Base-by-base conservation (phyloP, 805 yeast genomes). In the Brettanomyces nanus region DNA sequence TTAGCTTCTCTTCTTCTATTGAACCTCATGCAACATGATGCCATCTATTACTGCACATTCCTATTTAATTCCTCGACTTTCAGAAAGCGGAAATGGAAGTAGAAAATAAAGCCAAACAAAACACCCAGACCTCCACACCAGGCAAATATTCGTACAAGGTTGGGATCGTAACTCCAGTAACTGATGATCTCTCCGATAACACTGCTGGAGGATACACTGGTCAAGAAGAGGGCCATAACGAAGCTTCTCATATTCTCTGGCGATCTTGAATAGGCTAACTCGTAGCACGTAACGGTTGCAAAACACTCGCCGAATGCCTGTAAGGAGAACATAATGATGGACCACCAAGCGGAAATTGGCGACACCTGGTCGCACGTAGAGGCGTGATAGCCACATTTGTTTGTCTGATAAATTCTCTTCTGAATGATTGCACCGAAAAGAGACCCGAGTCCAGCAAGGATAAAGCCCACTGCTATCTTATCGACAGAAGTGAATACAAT, bases 271-370 rank as follows among this genome's bases (percentile, higher is more conserved):
- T 72, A 73, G 1, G 79, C 77, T 40, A 72, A 56, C 51, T 73
- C 77, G 47, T 71, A 73, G 25, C 69, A 74, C 11, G 77, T 71
- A 21, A 66, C 65, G 38, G 54, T 64, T 10, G 75, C 69, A 47
- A 71, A 72, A 52, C 76, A 71, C 51, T 73, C 78, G 35, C 75
- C 71, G 7, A 64, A 60, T 15, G 77, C 78, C 27, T 65, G 65
- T 35, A 71, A 52, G n/a, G 63, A 51, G 45, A 62, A 69, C 51
- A 54, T 50, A 33, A 45, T 29, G 1, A 52, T 21, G 26, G 53
- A 48, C 55, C 54, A 54, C 66, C 66, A 59, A 17, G 63, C 62
- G 4, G 53, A 49, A 41, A 46, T 52, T 33, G 51, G 49, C 10
- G 45, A 52, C 47, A 53, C 62, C 30, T 38, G 40, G 22, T 25